A percentile compares a stretch with the other conserved stretches of the same genome.
These are phyloP conservation scores for Xylariaceae sp. DNA, from an alignment of 2,329 filamentous ascomycete genomes.

Conservation along the genomic window DNA sequence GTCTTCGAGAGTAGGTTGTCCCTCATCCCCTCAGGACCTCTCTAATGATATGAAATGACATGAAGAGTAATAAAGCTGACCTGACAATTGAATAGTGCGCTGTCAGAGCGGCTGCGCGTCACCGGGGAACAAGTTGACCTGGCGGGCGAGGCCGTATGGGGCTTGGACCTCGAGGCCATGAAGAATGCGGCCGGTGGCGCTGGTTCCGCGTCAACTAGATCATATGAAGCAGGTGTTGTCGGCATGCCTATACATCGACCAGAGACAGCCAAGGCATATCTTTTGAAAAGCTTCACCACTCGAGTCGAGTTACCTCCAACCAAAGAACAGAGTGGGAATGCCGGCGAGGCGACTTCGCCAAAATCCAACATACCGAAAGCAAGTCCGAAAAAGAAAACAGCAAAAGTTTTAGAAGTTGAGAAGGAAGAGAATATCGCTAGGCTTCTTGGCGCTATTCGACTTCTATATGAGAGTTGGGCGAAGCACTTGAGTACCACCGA, in stretches of 20 bases:
- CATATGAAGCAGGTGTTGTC: slow-evolving; percentile 33
- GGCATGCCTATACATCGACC: slow-evolving; percentile 70
- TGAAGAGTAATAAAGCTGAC: neutral
- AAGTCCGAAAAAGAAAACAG: slow-evolving; percentile 47
- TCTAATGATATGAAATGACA: too few relatives aligned
- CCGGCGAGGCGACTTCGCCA: slow-evolving; percentile 7
- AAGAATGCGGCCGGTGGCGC: slow-evolving; percentile 34
- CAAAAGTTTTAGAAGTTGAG: slow-evolving; percentile 48
- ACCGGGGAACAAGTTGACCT: slow-evolving; percentile 38
- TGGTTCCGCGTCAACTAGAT: slow-evolving; percentile 26
- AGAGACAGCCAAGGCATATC: slow-evolving; percentile 58
- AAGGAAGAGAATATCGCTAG: slow-evolving; percentile 64
- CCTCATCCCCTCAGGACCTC: too few relatives aligned
- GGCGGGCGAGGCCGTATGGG: slow-evolving; percentile 55
- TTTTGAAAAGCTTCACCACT: slow-evolving; percentile 54
- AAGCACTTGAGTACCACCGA: slow-evolving; percentile 57
- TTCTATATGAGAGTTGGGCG: slow-evolving; percentile 70
- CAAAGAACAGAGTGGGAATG: slow-evolving; percentile 8
- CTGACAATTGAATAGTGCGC: slow-evolving; percentile 30
- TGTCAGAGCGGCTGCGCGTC: slow-evolving; percentile 45
- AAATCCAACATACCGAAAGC: slow-evolving; percentile 17
- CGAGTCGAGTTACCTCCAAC: slow-evolving; percentile 26
- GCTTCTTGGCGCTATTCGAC: slow-evolving; percentile 63
- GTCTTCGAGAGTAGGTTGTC: slow-evolving; percentile 40
- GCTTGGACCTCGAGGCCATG: slow-evolving; percentile 50